These are phyloP conservation scores for Symmetrospora coprosmae DNA, from an alignment of 768 basidiomycete genomes.

Conservation along the genomic window DNA sequence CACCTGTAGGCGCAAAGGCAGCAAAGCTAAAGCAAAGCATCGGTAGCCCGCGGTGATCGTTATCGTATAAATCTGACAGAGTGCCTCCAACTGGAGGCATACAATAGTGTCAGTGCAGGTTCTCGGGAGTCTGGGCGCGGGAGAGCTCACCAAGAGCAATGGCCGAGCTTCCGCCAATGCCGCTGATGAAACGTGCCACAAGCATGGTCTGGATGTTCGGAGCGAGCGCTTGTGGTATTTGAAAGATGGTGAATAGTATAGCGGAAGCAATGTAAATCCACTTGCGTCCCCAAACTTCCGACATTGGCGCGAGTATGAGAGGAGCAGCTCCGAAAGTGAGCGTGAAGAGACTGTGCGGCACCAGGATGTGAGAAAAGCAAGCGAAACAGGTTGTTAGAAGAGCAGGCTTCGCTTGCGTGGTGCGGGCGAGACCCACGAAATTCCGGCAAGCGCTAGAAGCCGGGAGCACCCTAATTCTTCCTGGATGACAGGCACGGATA, in stretches of 20 bases:
- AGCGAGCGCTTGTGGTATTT: slow-evolving; percentile 19
- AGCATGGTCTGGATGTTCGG: slow-evolving; percentile 19
- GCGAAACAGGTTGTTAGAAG: too few species aligned
- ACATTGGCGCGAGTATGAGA: slow-evolving; percentile 11
- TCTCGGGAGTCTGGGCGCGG: background rate
- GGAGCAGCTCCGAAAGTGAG: slow-evolving; percentile 8
- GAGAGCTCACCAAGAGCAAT: background rate
- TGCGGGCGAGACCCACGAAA: too few species aligned
- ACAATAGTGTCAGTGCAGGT: background rate
- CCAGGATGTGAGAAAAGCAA: too few species aligned
- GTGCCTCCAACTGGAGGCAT: slow-evolving; percentile 21
- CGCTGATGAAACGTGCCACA: slow-evolving; percentile 5
- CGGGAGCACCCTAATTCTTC: background rate
- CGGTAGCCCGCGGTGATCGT: slow-evolving; percentile 10
- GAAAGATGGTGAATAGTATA: slow-evolving; percentile 2
- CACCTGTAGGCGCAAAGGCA: slow-evolving; percentile 8
- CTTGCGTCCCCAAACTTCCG: slow-evolving; percentile 13
- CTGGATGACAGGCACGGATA: background rate
- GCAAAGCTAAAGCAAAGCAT: slow-evolving; percentile 1
- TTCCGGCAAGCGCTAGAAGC: background rate
- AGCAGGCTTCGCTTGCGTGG: too few species aligned
- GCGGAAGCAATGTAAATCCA: slow-evolving; percentile 16
- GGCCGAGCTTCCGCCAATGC: slow-evolving; percentile 15
- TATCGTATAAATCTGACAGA: slow-evolving; percentile 3
- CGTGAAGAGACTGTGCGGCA: too few species aligned